These are phyloP conservation scores for Pythium pyrilobum DNA, from an alignment of 352 stramenopile genomes.

Conservation along the genomic window DNA sequence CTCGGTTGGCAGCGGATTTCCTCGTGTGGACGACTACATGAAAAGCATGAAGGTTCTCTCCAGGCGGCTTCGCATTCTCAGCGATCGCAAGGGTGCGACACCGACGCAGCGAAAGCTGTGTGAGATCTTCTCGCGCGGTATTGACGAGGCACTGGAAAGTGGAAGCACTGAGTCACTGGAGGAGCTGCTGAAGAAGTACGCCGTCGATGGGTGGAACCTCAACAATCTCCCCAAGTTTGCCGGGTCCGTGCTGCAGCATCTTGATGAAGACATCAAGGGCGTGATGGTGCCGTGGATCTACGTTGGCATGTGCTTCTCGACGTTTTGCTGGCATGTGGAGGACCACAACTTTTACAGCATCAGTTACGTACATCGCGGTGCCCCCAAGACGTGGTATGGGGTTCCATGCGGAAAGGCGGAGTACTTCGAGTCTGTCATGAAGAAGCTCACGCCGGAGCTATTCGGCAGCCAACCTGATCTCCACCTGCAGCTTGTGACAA, in stretches of 20 bases:
- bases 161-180: slow-evolving; percentile 33
- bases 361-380: slow-evolving; percentile 97
- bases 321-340: slow-evolving; percentile 99
- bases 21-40: slow-evolving; percentile 45
- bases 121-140: slow-evolving; percentile 52
- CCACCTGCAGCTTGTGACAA: slow-evolving; percentile 89
- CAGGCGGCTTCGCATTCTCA: slow-evolving; percentile 51
- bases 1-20: slow-evolving; percentile 84
- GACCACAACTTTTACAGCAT: slow-evolving; percentile 99
- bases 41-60: slow-evolving; percentile 47
- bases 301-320: slow-evolving; percentile 98
- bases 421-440: slow-evolving; percentile 89
- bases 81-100: slow-evolving; percentile 14
- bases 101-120: slow-evolving; percentile 24
- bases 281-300: slow-evolving; percentile 99
- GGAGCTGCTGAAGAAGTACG: slow-evolving; percentile 67
- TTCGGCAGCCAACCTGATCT: slow-evolving; percentile 95
- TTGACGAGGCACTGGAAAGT: slow-evolving; percentile 18
- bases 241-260: slow-evolving; percentile 92
- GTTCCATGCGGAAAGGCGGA: slow-evolving; percentile 90
- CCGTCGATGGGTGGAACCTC: slow-evolving; percentile 94
- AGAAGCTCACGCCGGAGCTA: slow-evolving; percentile 91
- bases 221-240: slow-evolving; percentile 97
- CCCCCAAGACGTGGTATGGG: slow-evolving; percentile 98
- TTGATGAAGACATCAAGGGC: slow-evolving; percentile 97